Evolutionary conservation across 495 filamentous ascomycete genomes (phyloP), one percentile per base, ranked within the genome.

Genomic region (Margaritispora aquatica): DNA sequence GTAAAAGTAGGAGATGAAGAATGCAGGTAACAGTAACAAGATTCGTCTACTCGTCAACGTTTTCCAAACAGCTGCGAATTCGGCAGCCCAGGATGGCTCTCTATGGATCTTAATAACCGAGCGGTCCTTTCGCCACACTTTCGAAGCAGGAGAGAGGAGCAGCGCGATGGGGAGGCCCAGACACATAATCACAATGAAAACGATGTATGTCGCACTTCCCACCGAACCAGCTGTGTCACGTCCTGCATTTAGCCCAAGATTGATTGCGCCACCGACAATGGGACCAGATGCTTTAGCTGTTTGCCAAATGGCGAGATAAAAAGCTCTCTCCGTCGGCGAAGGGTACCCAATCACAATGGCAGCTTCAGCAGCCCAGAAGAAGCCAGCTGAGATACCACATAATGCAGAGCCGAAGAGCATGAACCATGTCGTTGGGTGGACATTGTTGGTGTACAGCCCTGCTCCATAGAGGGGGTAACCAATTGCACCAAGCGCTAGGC

Each of bases 281-380:
- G 86, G 83, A 3, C 82, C 85, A 44, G 75, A 70, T 2, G 82
- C 75, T 0, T 82, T 79, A 67, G 79, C 86, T 19, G 76, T 80
- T 23, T 86, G 69, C 84, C 84, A 87, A 55, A 80, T 78, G 0
- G 80, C 83, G 1, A 87, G 70, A 34, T 80, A 80, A 26, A 76
- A 76, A 0, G 82, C 83, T 62, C 80, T 74, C 47, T 86, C 84
- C 51, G 77, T 76, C 2, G 79, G 78, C 57, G 86, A 82, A 0
- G 84, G 84, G 62, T 87, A 87, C 0, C 80, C 74, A 5, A 87
- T 78, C 0, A 83, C 83, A 51, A 88, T 84, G 0, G 84, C 83
- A 0, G 77, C 78, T 62, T 88, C 85, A 0, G 83, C 78, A 69
- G 78, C 79, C 85, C 85, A 88, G 70, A 87, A 88, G 3, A 86